Base-by-base conservation (phyloP, 23 red algal species). In the Rhodosorus marinus region DNA sequence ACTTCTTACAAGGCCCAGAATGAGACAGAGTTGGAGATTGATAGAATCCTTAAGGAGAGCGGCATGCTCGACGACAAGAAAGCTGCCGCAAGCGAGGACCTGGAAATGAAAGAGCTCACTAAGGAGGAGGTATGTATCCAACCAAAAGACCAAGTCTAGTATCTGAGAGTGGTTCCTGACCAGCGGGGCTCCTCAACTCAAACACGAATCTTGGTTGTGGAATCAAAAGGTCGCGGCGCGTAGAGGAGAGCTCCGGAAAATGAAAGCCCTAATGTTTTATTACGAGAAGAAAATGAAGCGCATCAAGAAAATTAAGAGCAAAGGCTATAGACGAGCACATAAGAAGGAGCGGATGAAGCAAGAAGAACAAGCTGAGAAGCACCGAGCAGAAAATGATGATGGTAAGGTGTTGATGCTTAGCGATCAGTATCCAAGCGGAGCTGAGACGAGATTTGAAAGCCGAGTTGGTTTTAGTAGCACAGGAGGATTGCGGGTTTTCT, bases 211-310 rank as follows among this genome's bases (percentile, higher is more conserved):
- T n/a, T n/a, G n/a, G n/a, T n/a, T n/a, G n/a, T n/a, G n/a, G 8
- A 74, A 34, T 22, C 42, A 66, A 24, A 66, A 87, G 56, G 25
- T 76, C 4, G 27, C 74, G 40, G 42, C 49, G 30, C 55, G 72
- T 26, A 20, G 57, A 19, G 29, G 57, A 0, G 70, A 79, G 30
- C 46, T 92, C 25, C 72, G 72, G 9, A 54, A 58, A 24, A 73
- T 78, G 35, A 64, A 74, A 19, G 53, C 60, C 5, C 34, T 71
- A 11, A 49, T 92, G 35, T 92, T 92, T 50, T 54, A 92, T 35
- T 56, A 92, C 60, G 82, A 92, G 40, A 67, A 52, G 9, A 69
- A 72, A 20, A 62, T 70, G 54, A 92, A 78, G 59, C 70, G 70
- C 19, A 71, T 78, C 26, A 78, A 77, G 34, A 76, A 64, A 28